phyloP scores from a whole-genome alignment of 2,329 filamentous ascomycete species.

The Aphanocladium album region DNA sequence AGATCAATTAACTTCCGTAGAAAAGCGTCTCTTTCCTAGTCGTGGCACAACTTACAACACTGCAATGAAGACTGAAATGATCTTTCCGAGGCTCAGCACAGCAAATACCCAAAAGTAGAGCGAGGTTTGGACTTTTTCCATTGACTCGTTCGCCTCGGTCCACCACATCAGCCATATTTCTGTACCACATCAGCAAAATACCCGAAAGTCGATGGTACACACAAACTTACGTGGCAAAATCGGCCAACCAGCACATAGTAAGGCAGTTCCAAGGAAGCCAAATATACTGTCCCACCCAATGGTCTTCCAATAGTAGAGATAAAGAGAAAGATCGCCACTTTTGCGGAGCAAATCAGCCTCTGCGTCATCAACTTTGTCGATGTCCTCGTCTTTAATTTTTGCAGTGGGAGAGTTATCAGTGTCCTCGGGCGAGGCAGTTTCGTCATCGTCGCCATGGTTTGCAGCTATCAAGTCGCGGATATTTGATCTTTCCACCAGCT shows the following conservation, averaged over 20 bases:
- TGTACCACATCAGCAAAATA: conserved; percentile 2
- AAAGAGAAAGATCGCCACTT: conserved; percentile 15
- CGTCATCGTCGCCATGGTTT: not conserved
- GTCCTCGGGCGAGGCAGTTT: not conserved
- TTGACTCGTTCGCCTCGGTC: conserved; percentile 17
- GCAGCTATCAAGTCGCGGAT: not conserved
- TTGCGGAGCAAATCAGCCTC: conserved; percentile 4
- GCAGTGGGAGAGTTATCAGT: not conserved
- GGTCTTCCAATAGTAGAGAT: conserved; percentile 16
- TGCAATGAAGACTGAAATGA: conserved; percentile 9
- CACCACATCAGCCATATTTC: conserved; percentile 23
- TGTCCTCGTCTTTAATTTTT: conserved; percentile 5
- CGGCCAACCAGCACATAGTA: not conserved
- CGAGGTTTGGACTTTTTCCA: conserved; percentile 16
- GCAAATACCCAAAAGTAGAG: conserved; percentile 20
- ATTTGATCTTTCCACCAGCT: not conserved
- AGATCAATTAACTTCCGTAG: not conserved
- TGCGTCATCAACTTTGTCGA: conserved; percentile 10
- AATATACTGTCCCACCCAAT: not conserved
- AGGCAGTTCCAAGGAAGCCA: not conserved
- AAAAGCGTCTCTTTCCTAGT: not conserved
- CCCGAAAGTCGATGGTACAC: not conserved
- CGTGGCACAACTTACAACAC: conserved; percentile 11
- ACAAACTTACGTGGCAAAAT: not conserved
- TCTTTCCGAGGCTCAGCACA: conserved; percentile 10